A percentile compares a stretch with the other conserved stretches of the same genome.
Evolutionary conservation across 306 rosid species (phyloP).

Genomic region (Ormosia emarginata): DNA sequence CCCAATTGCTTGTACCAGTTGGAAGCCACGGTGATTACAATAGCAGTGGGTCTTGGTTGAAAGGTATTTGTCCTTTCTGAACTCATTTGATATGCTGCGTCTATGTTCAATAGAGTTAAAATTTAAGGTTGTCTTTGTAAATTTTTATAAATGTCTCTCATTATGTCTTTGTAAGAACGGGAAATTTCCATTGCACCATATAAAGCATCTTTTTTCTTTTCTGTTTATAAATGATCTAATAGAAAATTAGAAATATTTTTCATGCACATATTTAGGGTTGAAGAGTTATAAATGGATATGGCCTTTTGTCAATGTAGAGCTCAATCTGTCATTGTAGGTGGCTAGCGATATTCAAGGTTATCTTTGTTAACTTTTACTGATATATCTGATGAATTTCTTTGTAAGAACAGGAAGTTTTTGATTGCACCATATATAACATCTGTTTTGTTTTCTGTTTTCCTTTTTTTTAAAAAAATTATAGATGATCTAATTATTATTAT

Average conservation of each 20-base stretch:
- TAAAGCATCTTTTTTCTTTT: background rate
- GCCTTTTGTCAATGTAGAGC: background rate
- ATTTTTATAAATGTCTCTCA: background rate
- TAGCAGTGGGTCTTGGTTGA: background rate
- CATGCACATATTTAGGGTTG: slow-evolving; percentile 18
- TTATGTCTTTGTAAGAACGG: background rate
- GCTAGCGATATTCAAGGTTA: background rate
- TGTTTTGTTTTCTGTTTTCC: too few relatives aligned
- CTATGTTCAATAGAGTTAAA: slow-evolving; percentile 1
- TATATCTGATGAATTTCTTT: background rate
- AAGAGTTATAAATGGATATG: background rate
- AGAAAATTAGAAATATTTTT: background rate
- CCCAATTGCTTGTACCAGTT: background rate
- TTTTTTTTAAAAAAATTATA: background rate
- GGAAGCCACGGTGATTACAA: background rate
- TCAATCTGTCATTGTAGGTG: background rate
- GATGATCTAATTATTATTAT: background rate
- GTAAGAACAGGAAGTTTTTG: background rate
- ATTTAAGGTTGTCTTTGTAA: background rate
- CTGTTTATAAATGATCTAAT: background rate
- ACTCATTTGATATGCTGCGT: background rate
- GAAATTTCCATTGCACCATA: background rate
- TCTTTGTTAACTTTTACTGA: background rate
- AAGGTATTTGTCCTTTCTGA: background rate
- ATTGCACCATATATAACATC: background rate